Conservation (phyloP, 2,329 filamentous ascomycete genomes). For the Allantophomopsis cytisporea region DNA sequence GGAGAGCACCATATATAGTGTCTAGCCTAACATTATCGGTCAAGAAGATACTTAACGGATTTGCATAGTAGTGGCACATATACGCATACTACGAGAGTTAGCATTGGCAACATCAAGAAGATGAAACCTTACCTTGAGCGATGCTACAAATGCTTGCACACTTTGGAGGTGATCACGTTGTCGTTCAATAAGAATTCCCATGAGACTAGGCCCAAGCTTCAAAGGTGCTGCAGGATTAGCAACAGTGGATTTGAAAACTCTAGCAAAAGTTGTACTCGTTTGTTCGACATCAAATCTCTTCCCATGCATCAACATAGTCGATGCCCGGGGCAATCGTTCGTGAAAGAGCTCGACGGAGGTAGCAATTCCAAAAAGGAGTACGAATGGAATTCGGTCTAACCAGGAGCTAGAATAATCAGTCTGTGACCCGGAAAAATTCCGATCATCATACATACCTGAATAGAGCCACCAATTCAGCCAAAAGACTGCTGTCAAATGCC, state of each 20-base stretch:
- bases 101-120: slow-evolving; percentile 2
- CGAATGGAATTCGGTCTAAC: slow-evolving; percentile 64
- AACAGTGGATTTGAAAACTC: slow-evolving; percentile 53
- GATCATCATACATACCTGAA: slow-evolving; percentile 39
- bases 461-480: slow-evolving; percentile 57
- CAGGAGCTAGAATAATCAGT: slow-evolving; percentile 34
- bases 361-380: slow-evolving; percentile 65
- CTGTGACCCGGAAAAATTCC: background rate
- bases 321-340: slow-evolving; percentile 55
- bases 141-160: slow-evolving; percentile 57
- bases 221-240: slow-evolving; percentile 41
- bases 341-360: slow-evolving; percentile 73
- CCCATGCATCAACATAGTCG: slow-evolving; percentile 53
- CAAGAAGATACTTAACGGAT: slow-evolving; percentile 55
- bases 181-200: slow-evolving; percentile 51
- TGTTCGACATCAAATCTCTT: slow-evolving; percentile 68
- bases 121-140: slow-evolving; percentile 41
- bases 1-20: slow-evolving; percentile 23
- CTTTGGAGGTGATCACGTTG: slow-evolving; percentile 69
- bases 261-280: slow-evolving; percentile 57
- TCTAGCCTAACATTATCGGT: slow-evolving; percentile 16
- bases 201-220: slow-evolving; percentile 48
- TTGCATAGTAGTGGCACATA: slow-evolving; percentile 78
- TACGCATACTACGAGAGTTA: slow-evolving; percentile 50
- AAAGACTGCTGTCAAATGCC: slow-evolving; percentile 60